Evolutionary conservation across 345 rosid genomes (phyloP).

Genomic region (Linum trigynum): DNA sequence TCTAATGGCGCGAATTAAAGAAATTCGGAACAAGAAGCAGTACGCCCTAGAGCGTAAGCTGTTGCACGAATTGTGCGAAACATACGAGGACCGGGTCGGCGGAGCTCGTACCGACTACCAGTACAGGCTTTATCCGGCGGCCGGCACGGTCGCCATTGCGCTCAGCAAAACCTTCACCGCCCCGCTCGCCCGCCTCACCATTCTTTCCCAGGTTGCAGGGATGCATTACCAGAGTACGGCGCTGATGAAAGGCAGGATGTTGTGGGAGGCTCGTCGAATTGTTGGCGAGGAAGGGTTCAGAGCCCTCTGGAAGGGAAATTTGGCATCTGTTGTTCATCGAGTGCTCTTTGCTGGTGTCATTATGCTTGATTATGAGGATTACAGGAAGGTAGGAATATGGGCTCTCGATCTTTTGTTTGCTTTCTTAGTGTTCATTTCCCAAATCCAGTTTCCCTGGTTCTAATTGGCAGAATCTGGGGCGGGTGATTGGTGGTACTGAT

Average conservation of each 20-base stretch:
- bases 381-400: slow-evolving; percentile 46
- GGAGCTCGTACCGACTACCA: no score
- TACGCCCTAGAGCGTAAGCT: no score
- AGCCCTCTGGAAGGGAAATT: slow-evolving; percentile 95
- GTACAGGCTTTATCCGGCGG: not conserved
- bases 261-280: slow-evolving; percentile 74
- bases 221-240: slow-evolving; percentile 65
- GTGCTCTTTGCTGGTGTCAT: slow-evolving; percentile 83
- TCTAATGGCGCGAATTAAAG: no score
- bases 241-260: slow-evolving; percentile 61
- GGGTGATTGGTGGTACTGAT: slow-evolving; percentile 31
- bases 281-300: slow-evolving; percentile 72
- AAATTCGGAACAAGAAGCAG: no score
- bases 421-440: not conserved
- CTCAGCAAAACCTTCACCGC: slow-evolving; percentile 26
- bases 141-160: slow-evolving; percentile 24
- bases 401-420: no score
- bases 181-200: slow-evolving; percentile 28
- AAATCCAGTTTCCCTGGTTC: not conserved
- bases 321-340: slow-evolving; percentile 88
- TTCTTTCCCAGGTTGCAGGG: slow-evolving; percentile 55
- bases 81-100: no score
- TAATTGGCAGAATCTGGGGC: slow-evolving; percentile 37
- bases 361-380: slow-evolving; percentile 74
- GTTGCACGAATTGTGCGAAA: no score